Percentiles rank a stretch among this genome's conserved stretches.
Conservation (phyloP, 352 stramenopile genomes). For the Phytophthora kernoviae region DNA sequence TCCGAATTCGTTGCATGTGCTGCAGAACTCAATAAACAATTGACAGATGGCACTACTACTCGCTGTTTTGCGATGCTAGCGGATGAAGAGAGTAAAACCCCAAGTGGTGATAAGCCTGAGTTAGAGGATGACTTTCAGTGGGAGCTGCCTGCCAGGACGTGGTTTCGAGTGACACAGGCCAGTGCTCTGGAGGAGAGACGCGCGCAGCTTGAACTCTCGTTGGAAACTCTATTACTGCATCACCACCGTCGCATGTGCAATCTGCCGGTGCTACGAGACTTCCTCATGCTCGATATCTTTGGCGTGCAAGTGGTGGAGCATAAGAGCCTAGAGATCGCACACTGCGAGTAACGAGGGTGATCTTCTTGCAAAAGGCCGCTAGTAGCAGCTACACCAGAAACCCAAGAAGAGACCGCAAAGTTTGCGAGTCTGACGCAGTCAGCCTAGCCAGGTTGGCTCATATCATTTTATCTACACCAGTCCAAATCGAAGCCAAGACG, state of each 20-base stretch:
- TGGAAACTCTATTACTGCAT: constrained; percentile 59
- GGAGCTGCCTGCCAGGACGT: constrained; percentile 80
- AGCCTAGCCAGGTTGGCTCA: constrained; percentile 9
- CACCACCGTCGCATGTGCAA: constrained; percentile 43
- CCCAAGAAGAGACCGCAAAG: constrained; percentile 9
- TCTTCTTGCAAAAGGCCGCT: constrained; percentile 4
- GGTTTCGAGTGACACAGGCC: constrained; percentile 72
- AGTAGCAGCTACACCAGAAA: constrained; percentile 2
- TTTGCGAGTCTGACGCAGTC: constrained; percentile 4
- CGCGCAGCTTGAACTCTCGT: constrained; percentile 51
- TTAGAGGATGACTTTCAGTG: constrained; percentile 37
- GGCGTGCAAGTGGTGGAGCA: constrained; percentile 68
- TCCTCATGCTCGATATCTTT: constrained; percentile 86
- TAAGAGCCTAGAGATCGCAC: constrained; percentile 37
- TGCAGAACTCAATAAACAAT: constrained; percentile 44
- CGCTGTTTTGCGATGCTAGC: constrained; percentile 9
- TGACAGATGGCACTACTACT: constrained; percentile 22
- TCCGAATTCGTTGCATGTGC: constrained; percentile 80
- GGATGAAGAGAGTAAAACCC: constrained; percentile 18
- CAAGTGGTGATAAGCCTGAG: background rate
- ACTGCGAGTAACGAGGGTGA: constrained; percentile 21
- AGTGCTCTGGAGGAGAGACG: constrained; percentile 68
- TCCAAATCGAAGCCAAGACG: background rate
- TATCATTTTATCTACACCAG: constrained; percentile 16
- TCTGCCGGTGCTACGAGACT: constrained; percentile 63